Evolutionary conservation across 2,329 filamentous ascomycete species (phyloP), one percentile per base, ranked within the genome.

Genomic region (Hirsutella minnesotensis): DNA sequence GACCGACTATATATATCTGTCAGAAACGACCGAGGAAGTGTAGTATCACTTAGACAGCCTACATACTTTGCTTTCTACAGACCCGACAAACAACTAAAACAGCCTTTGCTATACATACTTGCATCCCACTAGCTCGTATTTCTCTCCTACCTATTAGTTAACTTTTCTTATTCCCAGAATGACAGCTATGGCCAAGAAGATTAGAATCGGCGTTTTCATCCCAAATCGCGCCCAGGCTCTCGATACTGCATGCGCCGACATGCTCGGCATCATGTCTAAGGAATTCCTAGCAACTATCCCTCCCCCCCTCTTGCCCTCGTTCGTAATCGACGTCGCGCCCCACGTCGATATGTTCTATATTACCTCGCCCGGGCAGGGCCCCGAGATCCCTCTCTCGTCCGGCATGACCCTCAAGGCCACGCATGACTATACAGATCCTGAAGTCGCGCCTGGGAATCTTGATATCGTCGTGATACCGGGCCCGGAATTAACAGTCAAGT

Each of bases 121-220:
- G n/a, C n/a, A n/a, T n/a, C n/a, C n/a, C n/a, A n/a, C n/a, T n/a
- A n/a, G n/a, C n/a, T n/a, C n/a, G n/a, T n/a, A n/a, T n/a, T n/a
- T n/a, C n/a, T n/a, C n/a, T n/a, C n/a, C n/a, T n/a, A n/a, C n/a
- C n/a, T n/a, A n/a, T n/a, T n/a, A n/a, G n/a, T n/a, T n/a, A n/a
- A n/a, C n/a, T n/a, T n/a, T n/a, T n/a, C n/a, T n/a, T n/a, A n/a
- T n/a, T n/a, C n/a, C n/a, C n/a, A n/a, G n/a, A n/a, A n/a, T n/a
- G n/a, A n/a, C n/a, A n/a, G n/a, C n/a, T n/a, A 50, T 50, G 49
- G 19, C 47, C 29, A 42, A 48, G 37, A 34, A 44, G 42, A 50
- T 75, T 44, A 62, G 55, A 34, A 63, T 76, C 39, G 73, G 72
- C 19, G 69, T 77, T 43, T 74, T 72, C 53, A 58, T 74, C 39